Evolutionary conservation across 2,329 filamentous ascomycete species (phyloP), one percentile per base, ranked within the genome.

Genomic region (Corinectria fuckeliana): DNA sequence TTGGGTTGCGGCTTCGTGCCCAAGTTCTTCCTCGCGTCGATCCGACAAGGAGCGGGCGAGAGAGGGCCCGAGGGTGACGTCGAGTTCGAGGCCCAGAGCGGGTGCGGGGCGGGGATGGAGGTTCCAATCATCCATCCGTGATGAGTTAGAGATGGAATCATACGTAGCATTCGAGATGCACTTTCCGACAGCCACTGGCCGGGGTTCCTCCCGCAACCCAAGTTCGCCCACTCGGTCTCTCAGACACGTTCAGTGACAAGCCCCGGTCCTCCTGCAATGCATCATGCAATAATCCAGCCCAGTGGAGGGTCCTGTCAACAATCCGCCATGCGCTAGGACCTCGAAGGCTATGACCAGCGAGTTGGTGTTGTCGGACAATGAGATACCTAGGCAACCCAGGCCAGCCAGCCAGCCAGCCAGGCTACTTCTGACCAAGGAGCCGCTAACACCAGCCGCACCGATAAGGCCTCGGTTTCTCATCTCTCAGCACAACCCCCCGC

Each of bases 161-260:
- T 36, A 36, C 32, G 32, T 36, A 36, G 14, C 32, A 16, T 16
- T 36, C 14, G n/a, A n/a, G 14, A 16, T 36, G 32, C 32, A 7
- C 32, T 34, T 34, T 16, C 50, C 50, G 56, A 50, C 47, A 55
- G 32, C 23, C 50, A 26, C 59, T 47, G 60, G 41, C 50, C 51
- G 60, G 48, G 56, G 59, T 26, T 23, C 45, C 21, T 42, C 23
- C 18, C 16, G 20, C 44, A 50, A 39, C 30, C 39, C 45, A 21
- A 44, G 53, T 36, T 32, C 26, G 32, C 53, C 52, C 41, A 20
- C 42, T 38, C 25, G 26, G 9, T 32, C 49, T 51, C 25, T 47
- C 56, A 47, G 23, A 59, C 32, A 23, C 26, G 26, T 14, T 47
- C 54, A 44, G 54, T 51, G 47, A 51, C 47, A 56, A 36, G n/a